Conservation (phyloP, 306 rosid species). For the Cyclanthera cordifolia region DNA sequence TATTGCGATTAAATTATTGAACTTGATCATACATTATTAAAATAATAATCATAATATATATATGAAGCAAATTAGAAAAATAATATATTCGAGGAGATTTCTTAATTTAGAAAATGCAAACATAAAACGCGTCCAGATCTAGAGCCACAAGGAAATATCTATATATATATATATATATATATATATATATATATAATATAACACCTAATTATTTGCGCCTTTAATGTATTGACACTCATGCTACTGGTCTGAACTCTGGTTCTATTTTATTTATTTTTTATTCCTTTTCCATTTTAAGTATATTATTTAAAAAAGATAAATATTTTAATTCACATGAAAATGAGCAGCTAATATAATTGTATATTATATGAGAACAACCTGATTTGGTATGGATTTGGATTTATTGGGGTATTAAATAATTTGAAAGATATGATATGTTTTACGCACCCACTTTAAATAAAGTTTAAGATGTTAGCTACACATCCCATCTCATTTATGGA, state of each 20-base stretch:
- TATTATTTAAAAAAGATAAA: not conserved
- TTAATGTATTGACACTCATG: not conserved
- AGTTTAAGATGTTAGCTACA: not conserved
- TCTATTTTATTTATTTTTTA: not conserved
- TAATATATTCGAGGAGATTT: not conserved
- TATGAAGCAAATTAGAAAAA: too few relatives aligned
- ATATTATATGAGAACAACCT: not conserved
- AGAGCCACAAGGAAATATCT: not conserved
- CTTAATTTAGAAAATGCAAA: not conserved
- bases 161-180: too few relatives aligned
- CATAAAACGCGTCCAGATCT: not conserved
- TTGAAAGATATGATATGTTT: not conserved
- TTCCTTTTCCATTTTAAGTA: not conserved
- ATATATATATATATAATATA: not conserved
- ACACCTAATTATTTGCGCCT: not conserved
- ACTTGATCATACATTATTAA: not conserved
- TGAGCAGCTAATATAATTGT: not conserved
- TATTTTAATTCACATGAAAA: not conserved
- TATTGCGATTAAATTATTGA: not conserved
- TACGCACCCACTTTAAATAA: not conserved
- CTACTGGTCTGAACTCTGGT: not conserved
- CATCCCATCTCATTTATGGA: not conserved
- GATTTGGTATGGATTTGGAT: not conserved
- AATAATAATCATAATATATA: not conserved
- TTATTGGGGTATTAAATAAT: not conserved